These are phyloP conservation scores for Plasmodium cynomolgi DNA, from an alignment of 169 alveolate genomes.

Conservation along the genomic window DNA sequence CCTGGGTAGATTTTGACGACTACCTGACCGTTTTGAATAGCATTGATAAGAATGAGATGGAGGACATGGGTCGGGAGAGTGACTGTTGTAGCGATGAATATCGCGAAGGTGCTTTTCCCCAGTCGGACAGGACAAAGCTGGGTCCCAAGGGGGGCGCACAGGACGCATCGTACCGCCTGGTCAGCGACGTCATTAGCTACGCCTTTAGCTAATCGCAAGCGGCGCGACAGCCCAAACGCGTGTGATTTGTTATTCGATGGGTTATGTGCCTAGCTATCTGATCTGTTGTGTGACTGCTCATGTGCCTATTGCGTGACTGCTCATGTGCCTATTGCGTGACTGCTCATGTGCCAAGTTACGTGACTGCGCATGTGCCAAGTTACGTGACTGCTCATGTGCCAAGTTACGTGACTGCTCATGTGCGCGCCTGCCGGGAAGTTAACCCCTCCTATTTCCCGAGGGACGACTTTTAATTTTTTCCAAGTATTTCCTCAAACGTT, in stretches of 20 bases:
- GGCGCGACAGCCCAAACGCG: background rate
- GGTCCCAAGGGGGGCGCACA: background rate
- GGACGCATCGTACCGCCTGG: background rate
- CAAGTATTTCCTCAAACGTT: background rate
- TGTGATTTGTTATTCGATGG: background rate
- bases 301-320: no score
- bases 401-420: background rate
- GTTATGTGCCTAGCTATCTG: background rate
- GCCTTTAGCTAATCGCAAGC: background rate
- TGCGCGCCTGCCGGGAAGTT: background rate
- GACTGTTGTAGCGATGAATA: slow-evolving; percentile 37
- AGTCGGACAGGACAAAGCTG: background rate
- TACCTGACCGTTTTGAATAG: slow-evolving; percentile 49
- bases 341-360: no score
- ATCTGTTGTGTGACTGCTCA: background rate
- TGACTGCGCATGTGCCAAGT: background rate
- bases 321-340: no score
- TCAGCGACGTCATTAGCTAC: slow-evolving; percentile 34
- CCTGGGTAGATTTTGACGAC: background rate
- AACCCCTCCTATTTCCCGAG: background rate
- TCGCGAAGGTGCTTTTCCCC: background rate
- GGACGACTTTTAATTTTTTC: background rate
- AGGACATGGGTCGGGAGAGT: slow-evolving; percentile 34
- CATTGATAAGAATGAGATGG: background rate
- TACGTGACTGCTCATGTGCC: background rate